Conservation (phyloP, 805 yeast species). For the Candida namnaoensis region DNA sequence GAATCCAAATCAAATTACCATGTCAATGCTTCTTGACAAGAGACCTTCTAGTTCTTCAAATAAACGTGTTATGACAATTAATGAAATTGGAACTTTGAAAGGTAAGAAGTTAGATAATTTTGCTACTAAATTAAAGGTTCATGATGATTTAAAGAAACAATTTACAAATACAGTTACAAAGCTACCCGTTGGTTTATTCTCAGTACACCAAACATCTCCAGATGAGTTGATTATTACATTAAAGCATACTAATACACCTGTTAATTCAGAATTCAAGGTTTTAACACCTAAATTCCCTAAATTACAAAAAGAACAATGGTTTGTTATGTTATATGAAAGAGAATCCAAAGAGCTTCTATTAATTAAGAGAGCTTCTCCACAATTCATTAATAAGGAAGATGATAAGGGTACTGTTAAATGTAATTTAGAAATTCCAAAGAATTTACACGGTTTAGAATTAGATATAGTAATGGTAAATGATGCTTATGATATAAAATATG, state of each 20-base stretch:
- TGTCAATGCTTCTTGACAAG: neutral
- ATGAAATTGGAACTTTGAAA: slow-evolving; percentile 17
- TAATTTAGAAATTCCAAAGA: slow-evolving; percentile 40
- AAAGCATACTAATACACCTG: slow-evolving; percentile 38
- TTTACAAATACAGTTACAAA: slow-evolving; percentile 45
- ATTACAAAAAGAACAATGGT: slow-evolving; percentile 91
- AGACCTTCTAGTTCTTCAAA: neutral
- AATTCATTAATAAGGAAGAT: slow-evolving; percentile 12
- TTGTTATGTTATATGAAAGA: slow-evolving; percentile 50
- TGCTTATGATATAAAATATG: slow-evolving; percentile 50
- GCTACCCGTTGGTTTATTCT: slow-evolving; percentile 52
- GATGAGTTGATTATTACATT: slow-evolving; percentile 35
- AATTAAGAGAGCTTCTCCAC: slow-evolving; percentile 72
- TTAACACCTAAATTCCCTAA: slow-evolving; percentile 82
- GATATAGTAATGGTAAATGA: slow-evolving; percentile 52
- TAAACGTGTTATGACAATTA: slow-evolving; percentile 1
- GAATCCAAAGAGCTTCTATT: slow-evolving; percentile 45
- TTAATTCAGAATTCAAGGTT: slow-evolving; percentile 52
- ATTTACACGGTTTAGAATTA: slow-evolving; percentile 35
- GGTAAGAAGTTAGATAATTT: slow-evolving; percentile 29
- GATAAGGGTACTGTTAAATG: slow-evolving; percentile 25
- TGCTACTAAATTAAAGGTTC: slow-evolving; percentile 27
- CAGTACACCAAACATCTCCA: slow-evolving; percentile 26
- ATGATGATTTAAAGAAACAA: slow-evolving; percentile 30
- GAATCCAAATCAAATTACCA: slow-evolving; percentile 4